phyloP scores from a whole-genome alignment of 2,329 filamentous ascomycete genomes.

The Chaetomium strumarium region DNA sequence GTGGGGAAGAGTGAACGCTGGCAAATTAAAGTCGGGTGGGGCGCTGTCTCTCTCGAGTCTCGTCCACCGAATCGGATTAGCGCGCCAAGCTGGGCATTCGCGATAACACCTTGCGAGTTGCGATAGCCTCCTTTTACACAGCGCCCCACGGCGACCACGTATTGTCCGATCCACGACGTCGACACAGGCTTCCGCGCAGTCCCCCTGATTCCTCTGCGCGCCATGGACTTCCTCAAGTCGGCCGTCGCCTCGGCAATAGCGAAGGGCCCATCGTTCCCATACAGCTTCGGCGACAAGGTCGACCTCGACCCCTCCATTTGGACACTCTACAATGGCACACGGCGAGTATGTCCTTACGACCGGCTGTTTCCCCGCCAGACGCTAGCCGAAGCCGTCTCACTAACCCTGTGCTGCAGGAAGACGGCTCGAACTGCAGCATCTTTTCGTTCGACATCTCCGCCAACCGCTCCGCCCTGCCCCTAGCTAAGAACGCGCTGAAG shows the following conservation, averaged over 20 bases:
- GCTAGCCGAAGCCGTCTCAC: not conserved
- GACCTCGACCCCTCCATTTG: slow-evolving; percentile 92
- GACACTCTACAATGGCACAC: slow-evolving; percentile 92
- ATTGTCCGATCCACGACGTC: not conserved
- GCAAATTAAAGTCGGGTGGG: not conserved
- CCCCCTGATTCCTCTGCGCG: not conserved
- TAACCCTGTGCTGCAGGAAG: slow-evolving; percentile 57
- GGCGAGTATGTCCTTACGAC: slow-evolving; percentile 54
- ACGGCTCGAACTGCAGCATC: slow-evolving; percentile 89
- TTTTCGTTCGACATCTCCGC: slow-evolving; percentile 87
- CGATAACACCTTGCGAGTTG: slow-evolving; percentile 23
- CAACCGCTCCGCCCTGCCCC: slow-evolving; percentile 73
- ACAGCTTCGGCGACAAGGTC: slow-evolving; percentile 85
- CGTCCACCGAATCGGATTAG: slow-evolving; percentile 11
- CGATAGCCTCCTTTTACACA: slow-evolving; percentile 16
- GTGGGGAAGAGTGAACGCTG: slow-evolving; percentile 5
- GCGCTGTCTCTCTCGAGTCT: not conserved
- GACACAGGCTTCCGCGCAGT: not conserved
- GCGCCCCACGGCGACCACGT: not conserved
- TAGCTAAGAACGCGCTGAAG: slow-evolving; percentile 89
- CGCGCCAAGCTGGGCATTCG: not conserved
- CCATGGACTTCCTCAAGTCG: slow-evolving; percentile 97
- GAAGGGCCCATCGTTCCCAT: slow-evolving; percentile 88
- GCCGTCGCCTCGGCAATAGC: slow-evolving; percentile 95
- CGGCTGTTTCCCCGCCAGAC: not conserved